Base-by-base conservation (phyloP, 2,329 filamentous ascomycete species). In the Xylariaceae sp. region DNA sequence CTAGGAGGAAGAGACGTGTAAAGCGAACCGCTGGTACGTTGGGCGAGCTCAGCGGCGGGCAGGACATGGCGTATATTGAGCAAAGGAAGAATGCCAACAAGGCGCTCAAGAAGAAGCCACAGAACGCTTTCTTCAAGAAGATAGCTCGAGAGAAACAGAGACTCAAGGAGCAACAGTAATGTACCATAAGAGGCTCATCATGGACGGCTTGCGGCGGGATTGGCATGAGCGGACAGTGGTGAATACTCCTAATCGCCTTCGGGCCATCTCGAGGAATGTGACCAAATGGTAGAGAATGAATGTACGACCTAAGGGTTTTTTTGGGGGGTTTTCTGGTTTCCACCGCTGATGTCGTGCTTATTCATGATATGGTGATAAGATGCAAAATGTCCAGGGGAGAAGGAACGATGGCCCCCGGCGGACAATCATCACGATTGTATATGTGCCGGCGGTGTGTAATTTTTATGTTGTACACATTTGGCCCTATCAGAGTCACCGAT, bases 11-110 rank as follows among this genome's bases (percentile, higher is more conserved):
- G 72, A 87, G 83, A n/a, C 84, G 79, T 2, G 89, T 88, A 1
- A 86, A 88, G 63, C 84, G 95, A 58, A 96, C 90, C 24, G 95
- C 93, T 1, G 94, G 92, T 21, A 92, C 87, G 11, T 80, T 99
- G 53, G 89, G 88, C 47, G 93, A 96, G 66, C 82, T 97, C 53
- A 92, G 90, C 53, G 95, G 95, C 55, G 95, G 93, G 0, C 91
- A 96, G 71, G 91, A 96, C 71, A 98, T 99, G 95, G 93, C 94
- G n/a, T 98, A 94, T 72, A 86, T 92, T 54, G 91, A 94, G 74
- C 88, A 91, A 75, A 92, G 91, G 74, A 89, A 87, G 78, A 87
- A 82, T 66, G 81, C 82, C 63, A 91, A 90, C 69, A 87, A 86
- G 76, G 79, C 82, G 62, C 74, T 87, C 67, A 88, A 87, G 78